Conservation (phyloP, 805 yeast genomes). For the Wickerhamiella kurtzmanii region DNA sequence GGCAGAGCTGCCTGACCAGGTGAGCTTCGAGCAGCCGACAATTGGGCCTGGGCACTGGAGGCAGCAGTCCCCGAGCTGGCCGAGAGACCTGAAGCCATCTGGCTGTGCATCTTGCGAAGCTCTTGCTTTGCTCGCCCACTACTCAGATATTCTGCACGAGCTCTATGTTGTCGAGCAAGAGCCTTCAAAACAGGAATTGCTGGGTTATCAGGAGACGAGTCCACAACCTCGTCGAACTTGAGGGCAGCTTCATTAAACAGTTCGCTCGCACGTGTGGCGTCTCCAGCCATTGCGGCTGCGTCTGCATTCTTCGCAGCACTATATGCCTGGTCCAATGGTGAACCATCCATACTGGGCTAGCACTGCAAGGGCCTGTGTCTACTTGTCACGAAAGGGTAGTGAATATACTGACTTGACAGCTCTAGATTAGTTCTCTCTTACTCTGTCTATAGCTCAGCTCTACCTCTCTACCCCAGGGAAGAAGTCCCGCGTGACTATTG, state of each 20-base stretch:
- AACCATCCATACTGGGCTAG: slow-evolving; percentile 16
- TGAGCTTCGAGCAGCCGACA: not conserved
- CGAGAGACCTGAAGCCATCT: slow-evolving; percentile 4
- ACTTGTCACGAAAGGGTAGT: no score
- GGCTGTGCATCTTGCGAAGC: not conserved
- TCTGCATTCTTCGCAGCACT: slow-evolving; percentile 43
- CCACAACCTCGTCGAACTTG: slow-evolving; percentile 23
- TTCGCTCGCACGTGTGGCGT: slow-evolving; percentile 30
- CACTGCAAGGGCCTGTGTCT: not conserved
- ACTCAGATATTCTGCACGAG: slow-evolving; percentile 24
- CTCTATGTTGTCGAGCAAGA: slow-evolving; percentile 22
- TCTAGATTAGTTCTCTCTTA: not conserved
- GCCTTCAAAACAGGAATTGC: slow-evolving; percentile 24
- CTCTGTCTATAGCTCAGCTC: not conserved
- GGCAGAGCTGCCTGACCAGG: not conserved
- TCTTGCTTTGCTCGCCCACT: slow-evolving; percentile 20
- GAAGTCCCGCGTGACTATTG: no score
- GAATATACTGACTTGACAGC: not conserved
- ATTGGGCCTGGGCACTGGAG: slow-evolving; percentile 2
- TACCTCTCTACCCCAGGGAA: no score
- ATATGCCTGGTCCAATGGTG: slow-evolving; percentile 31
- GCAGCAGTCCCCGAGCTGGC: slow-evolving; percentile 1
- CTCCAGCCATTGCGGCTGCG: slow-evolving; percentile 31
- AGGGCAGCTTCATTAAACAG: slow-evolving; percentile 30
- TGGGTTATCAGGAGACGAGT: slow-evolving; percentile 20